phyloP scores from a whole-genome alignment of 306 rosid genomes.

The Comarum palustre region DNA sequence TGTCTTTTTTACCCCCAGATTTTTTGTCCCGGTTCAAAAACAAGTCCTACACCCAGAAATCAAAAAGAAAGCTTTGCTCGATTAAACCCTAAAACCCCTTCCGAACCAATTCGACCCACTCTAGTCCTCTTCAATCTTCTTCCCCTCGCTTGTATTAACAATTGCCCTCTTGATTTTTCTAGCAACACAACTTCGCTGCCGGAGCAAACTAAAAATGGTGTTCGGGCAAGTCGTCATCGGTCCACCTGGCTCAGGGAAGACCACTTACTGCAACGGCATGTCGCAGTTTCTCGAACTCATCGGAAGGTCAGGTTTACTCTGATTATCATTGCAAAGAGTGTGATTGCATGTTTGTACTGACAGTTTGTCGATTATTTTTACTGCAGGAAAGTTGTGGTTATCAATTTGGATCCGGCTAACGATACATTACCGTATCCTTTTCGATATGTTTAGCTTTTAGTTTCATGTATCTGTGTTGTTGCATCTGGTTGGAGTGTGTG shows the following conservation, averaged over 20 bases:
- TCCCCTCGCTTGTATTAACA: neutral
- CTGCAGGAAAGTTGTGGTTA: conserved; percentile 83
- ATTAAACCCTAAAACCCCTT: too few species aligned
- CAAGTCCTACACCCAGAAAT: too few species aligned
- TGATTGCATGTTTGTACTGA: neutral
- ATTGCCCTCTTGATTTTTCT: neutral
- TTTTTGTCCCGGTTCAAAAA: too few species aligned
- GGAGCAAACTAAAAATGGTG: conserved; percentile 35
- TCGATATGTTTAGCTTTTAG: neutral
- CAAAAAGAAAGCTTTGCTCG: too few species aligned
- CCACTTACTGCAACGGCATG: conserved; percentile 99
- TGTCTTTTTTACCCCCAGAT: too few species aligned
- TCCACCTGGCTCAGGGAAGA: conserved; percentile 99
- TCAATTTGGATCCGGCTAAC: conserved; percentile 94
- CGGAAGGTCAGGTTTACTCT: conserved; percentile 54
- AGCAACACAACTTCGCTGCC: neutral
- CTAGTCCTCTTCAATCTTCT: neutral
- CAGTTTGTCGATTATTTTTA: neutral
- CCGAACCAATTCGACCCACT: neutral
- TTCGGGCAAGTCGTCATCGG: conserved; percentile 86
- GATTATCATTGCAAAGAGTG: neutral
- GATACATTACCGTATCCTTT: conserved; percentile 87
- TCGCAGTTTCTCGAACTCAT: conserved; percentile 84
- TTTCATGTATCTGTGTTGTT: conserved; percentile 10
- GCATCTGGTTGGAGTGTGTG: conserved; percentile 20